A percentile compares a stretch with the other conserved stretches of the same genome.
These are phyloP conservation scores for Scytalidium lignicola DNA, from an alignment of 2,329 filamentous ascomycete species.

Conservation along the genomic window DNA sequence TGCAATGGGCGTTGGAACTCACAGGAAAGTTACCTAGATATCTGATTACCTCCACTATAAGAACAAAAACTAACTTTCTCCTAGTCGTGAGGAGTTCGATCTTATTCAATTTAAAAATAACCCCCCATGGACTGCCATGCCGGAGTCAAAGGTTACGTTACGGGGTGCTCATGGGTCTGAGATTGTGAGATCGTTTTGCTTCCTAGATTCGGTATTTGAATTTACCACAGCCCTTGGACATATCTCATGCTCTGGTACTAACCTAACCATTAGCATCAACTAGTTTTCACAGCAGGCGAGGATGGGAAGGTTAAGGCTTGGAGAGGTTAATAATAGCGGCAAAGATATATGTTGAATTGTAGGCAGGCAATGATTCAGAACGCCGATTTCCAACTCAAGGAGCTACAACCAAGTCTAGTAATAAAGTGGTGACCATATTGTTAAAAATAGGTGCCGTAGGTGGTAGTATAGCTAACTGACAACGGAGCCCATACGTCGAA, in stretches of 20 bases:
- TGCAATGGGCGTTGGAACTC: constrained; percentile 59
- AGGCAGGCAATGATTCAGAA: too few relatives aligned
- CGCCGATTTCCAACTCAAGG: too few relatives aligned
- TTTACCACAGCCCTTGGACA: constrained; percentile 4
- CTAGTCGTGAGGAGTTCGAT: constrained; percentile 52
- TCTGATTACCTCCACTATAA: too few relatives aligned
- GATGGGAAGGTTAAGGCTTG: constrained; percentile 35
- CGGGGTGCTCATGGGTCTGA: constrained; percentile 59
- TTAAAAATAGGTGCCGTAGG: too few relatives aligned
- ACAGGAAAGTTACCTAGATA: constrained; percentile 51
- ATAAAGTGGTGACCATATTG: too few relatives aligned
- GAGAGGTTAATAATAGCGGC: constrained; percentile 22
- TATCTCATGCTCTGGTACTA: constrained; percentile 1
- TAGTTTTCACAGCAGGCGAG: constrained; percentile 34
- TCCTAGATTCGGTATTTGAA: constrained; percentile 49
- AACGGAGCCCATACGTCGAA: too few relatives aligned
- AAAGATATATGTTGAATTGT: neutral
- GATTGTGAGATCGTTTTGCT: constrained; percentile 59
- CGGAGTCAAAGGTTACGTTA: constrained; percentile 52
- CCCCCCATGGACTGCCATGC: constrained; percentile 49
- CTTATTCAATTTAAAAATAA: constrained; percentile 53
- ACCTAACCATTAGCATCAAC: constrained; percentile 19
- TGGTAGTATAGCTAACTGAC: too few relatives aligned
- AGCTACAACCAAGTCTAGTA: too few relatives aligned
- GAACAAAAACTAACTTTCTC: constrained; percentile 3